Evolutionary conservation across 768 basidiomycete genomes (phyloP).

Genomic region (Panaeolus cyanescens): DNA sequence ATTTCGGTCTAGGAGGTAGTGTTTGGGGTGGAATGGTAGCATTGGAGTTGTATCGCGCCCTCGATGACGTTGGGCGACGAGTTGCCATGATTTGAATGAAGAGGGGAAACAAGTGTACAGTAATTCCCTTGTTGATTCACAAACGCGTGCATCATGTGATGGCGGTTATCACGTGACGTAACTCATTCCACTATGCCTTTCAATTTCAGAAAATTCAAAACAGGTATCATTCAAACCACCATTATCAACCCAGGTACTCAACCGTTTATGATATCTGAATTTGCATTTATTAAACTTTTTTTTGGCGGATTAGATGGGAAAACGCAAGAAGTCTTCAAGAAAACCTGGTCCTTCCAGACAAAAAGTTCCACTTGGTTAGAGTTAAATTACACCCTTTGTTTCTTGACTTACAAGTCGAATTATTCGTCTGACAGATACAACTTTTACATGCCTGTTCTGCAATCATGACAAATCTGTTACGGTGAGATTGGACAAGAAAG

Average conservation of each 20-base stretch:
- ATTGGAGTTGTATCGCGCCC: constrained; percentile 39
- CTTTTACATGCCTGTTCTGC: constrained; percentile 87
- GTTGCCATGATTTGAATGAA: constrained; percentile 51
- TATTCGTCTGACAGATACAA: constrained; percentile 54
- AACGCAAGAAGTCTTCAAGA: constrained; percentile 87
- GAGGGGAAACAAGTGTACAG: constrained; percentile 4
- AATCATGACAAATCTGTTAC: constrained; percentile 90
- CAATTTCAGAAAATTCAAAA: background rate
- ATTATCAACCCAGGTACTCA: background rate
- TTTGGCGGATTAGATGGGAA: constrained; percentile 60
- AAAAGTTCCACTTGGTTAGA: constrained; percentile 73
- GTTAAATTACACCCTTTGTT: background rate
- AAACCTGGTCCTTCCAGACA: constrained; percentile 71
- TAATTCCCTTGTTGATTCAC: constrained; percentile 8
- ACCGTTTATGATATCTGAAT: background rate
- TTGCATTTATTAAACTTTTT: background rate
- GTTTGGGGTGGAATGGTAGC: constrained; percentile 32
- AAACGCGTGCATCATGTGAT: constrained; percentile 23
- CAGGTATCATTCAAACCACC: background rate
- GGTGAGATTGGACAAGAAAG: constrained; percentile 83
- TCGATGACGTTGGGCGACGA: constrained; percentile 57
- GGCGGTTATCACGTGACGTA: constrained; percentile 4
- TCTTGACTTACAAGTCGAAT: background rate
- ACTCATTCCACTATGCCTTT: background rate
- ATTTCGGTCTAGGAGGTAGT: constrained; percentile 45